These are phyloP conservation scores for Mortierella sp. DNA, from an alignment of 371 early-diverging fungal species.

Conservation along the genomic window DNA sequence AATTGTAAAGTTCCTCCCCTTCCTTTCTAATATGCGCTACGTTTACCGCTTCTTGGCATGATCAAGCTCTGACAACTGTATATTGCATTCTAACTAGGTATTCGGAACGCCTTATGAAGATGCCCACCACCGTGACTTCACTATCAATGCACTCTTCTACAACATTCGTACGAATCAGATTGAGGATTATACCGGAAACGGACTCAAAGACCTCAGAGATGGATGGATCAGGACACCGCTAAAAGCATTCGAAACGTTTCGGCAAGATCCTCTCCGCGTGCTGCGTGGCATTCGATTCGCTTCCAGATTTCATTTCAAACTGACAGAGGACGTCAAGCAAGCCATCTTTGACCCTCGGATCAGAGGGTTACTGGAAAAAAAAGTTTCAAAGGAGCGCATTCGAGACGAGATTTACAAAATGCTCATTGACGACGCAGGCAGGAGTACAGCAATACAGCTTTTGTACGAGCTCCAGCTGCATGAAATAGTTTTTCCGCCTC, in stretches of 20 bases:
- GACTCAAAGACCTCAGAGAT: slow-evolving; percentile 76
- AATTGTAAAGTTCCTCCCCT: slow-evolving; percentile 57
- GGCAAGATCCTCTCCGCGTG: slow-evolving; percentile 99
- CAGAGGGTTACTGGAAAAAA: slow-evolving; percentile 73
- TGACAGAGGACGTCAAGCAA: slow-evolving; percentile 75
- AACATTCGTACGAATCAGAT: slow-evolving; percentile 89
- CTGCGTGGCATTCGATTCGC: slow-evolving; percentile 97
- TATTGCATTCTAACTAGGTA: slow-evolving; percentile 59
- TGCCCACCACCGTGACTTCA: slow-evolving; percentile 96
- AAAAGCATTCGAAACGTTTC: slow-evolving; percentile 89
- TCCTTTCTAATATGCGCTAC: background rate
- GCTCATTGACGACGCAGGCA: slow-evolving; percentile 65
- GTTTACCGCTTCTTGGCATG: too few relatives aligned
- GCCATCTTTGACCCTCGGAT: slow-evolving; percentile 73
- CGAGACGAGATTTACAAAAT: slow-evolving; percentile 96
- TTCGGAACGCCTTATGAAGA: slow-evolving; percentile 96
- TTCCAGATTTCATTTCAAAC: slow-evolving; percentile 83
- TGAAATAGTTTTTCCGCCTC: slow-evolving; percentile 64
- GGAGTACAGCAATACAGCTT: slow-evolving; percentile 57
- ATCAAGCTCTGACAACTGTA: too few relatives aligned
- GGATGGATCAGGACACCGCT: slow-evolving; percentile 94
- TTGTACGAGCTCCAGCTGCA: slow-evolving; percentile 63
- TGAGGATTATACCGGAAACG: slow-evolving; percentile 94
- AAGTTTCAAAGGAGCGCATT: slow-evolving; percentile 96
- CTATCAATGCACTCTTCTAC: slow-evolving; percentile 99